Percentiles rank a stretch among this genome's conserved stretches.
These are phyloP conservation scores for Ceratocystiopsis minuta DNA, from an alignment of 2,329 filamentous ascomycete genomes.

Conservation along the genomic window DNA sequence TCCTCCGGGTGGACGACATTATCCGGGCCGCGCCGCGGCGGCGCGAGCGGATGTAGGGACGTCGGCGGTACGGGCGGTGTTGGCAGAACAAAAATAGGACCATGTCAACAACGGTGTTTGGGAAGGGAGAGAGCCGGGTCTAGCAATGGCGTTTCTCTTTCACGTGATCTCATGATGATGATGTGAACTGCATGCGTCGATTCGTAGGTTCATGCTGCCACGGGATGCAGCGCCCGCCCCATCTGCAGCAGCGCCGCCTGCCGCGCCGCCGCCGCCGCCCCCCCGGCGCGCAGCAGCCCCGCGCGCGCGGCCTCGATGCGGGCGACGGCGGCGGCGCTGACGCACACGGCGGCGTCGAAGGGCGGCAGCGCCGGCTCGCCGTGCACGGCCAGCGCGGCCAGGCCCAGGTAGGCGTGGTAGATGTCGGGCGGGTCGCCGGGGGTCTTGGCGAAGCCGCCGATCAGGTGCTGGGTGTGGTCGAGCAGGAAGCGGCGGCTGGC, in stretches of 20 bases:
- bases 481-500: constrained; percentile 64
- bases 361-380: constrained; percentile 49
- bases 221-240: not conserved
- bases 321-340: constrained; percentile 41
- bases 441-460: constrained; percentile 66
- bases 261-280: not conserved
- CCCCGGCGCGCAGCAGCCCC: constrained; percentile 14
- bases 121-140: no score
- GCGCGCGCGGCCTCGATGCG: constrained; percentile 30
- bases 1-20: constrained; percentile 93
- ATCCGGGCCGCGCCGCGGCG: constrained; percentile 80
- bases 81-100: no score
- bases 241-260: constrained; percentile 1
- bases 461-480: constrained; percentile 67
- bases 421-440: constrained; percentile 55
- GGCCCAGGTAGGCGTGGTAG: constrained; percentile 76
- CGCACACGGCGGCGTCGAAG: constrained; percentile 60
- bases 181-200: no score
- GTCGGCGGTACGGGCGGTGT: no score
- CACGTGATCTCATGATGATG: no score
- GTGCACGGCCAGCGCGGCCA: constrained; percentile 61
- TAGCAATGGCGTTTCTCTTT: no score
- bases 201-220: not conserved
- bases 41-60: constrained; percentile 43
- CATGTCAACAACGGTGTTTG: no score